Percentiles rank a stretch among this genome's conserved stretches.
These are phyloP conservation scores for Microdochium trichocladiopsis DNA, from an alignment of 2,329 filamentous ascomycete species.

Conservation along the genomic window DNA sequence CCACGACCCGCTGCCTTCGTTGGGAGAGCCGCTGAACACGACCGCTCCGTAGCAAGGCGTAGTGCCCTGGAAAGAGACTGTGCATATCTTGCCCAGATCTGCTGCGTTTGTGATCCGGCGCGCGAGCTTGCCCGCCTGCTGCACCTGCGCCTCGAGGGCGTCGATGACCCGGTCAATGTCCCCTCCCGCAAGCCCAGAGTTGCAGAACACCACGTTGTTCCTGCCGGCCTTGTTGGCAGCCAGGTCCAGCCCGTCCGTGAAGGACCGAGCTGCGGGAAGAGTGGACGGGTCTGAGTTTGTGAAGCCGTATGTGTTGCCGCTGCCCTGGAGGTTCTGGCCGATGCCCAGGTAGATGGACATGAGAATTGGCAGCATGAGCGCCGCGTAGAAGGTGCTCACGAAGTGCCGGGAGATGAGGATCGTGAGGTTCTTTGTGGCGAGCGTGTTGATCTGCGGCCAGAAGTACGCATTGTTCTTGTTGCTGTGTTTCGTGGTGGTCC, in stretches of 20 bases:
- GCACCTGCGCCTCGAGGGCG: constrained; percentile 49
- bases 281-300: constrained; percentile 21
- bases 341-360: constrained; percentile 57
- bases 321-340: constrained; percentile 76
- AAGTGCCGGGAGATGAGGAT: constrained; percentile 49
- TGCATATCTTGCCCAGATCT: constrained; percentile 56
- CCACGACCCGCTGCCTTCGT: constrained; percentile 64
- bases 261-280: constrained; percentile 51
- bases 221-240: constrained; percentile 47
- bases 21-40: constrained; percentile 69
- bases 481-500: not conserved
- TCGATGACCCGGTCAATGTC: constrained; percentile 67
- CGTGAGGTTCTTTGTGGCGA: constrained; percentile 55
- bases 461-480: not conserved
- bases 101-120: constrained; percentile 44
- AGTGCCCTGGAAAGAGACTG: constrained; percentile 56
- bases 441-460: constrained; percentile 46
- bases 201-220: constrained; percentile 69
- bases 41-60: constrained; percentile 70
- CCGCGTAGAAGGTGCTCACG: constrained; percentile 43
- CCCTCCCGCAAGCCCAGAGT: constrained; percentile 63
- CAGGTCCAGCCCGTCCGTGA: constrained; percentile 54
- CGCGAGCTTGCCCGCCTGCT: constrained; percentile 47
- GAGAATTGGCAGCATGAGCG: constrained; percentile 51
- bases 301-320: constrained; percentile 69